Evolutionary conservation across 371 early-diverging fungal species (phyloP).

Genomic region (Mortierella polycephala): DNA sequence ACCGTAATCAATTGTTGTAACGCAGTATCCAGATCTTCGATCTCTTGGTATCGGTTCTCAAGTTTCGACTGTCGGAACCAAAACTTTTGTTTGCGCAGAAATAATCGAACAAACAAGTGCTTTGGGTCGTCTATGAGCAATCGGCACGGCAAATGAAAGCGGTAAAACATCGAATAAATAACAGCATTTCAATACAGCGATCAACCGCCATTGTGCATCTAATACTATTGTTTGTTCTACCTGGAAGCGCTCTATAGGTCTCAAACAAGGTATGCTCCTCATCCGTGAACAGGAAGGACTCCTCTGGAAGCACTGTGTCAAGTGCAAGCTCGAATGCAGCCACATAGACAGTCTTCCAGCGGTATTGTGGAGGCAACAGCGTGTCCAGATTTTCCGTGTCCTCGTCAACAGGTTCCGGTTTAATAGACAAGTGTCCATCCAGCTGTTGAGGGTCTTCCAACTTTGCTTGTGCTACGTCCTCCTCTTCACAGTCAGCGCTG

Average conservation of each 20-base stretch:
- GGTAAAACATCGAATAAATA: not conserved
- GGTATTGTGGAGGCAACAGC: slow-evolving; percentile 14
- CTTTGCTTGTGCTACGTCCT: slow-evolving; percentile 10
- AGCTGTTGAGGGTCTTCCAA: slow-evolving; percentile 3
- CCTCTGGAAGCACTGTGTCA: slow-evolving; percentile 64
- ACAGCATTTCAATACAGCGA: not conserved
- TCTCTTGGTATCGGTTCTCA: slow-evolving; percentile 44
- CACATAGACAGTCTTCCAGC: slow-evolving; percentile 62
- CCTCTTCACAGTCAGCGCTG: slow-evolving; percentile 12
- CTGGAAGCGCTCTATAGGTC: slow-evolving; percentile 56
- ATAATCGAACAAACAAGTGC: slow-evolving; percentile 72
- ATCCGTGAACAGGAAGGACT: slow-evolving; percentile 63
- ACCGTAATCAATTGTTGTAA: slow-evolving; percentile 18
- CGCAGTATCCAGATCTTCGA: slow-evolving; percentile 25
- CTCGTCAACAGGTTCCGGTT: not conserved
- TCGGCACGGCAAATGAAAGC: no score
- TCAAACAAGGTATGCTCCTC: slow-evolving; percentile 59
- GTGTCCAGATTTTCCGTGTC: slow-evolving; percentile 14
- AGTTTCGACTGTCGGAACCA: slow-evolving; percentile 60
- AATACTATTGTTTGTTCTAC: slow-evolving; percentile 43
- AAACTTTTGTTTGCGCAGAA: slow-evolving; percentile 69
- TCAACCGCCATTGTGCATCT: not conserved
- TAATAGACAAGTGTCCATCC: not conserved
- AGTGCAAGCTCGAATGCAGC: slow-evolving; percentile 67
- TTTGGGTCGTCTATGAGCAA: slow-evolving; percentile 58